Conservation (phyloP, 2,329 filamentous ascomycete species). For the Epichloe sylvatica region DNA sequence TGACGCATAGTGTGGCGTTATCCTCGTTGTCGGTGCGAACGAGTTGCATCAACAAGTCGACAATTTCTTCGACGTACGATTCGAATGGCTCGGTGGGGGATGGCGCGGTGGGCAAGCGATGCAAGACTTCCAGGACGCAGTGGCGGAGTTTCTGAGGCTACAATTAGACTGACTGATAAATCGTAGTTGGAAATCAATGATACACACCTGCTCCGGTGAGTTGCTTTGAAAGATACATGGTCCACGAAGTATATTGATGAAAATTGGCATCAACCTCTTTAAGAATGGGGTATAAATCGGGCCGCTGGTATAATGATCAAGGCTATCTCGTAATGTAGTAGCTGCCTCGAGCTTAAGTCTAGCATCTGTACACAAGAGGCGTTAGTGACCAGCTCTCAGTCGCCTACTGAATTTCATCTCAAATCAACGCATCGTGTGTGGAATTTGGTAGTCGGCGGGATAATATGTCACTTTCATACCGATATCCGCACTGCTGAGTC, state of each 20-base stretch:
- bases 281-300: conserved; percentile 69
- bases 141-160: conserved; percentile 64
- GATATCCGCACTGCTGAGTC: conserved; percentile 40
- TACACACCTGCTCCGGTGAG: conserved; percentile 69
- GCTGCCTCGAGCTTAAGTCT: conserved; percentile 72
- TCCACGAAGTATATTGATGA: conserved; percentile 71
- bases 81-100: conserved; percentile 66
- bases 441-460: neutral
- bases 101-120: conserved; percentile 62
- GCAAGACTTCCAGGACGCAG: conserved; percentile 85
- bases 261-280: conserved; percentile 76
- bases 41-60: conserved; percentile 78
- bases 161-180: conserved; percentile 8
- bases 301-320: conserved; percentile 75
- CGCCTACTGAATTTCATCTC: neutral
- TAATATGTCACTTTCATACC: conserved; percentile 25
- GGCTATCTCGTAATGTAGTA: conserved; percentile 73
- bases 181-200: neutral
- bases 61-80: conserved; percentile 73
- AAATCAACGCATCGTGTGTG: neutral
- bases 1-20: conserved; percentile 95
- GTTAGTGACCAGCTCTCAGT: neutral
- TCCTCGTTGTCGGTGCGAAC: conserved; percentile 93
- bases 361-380: conserved; percentile 43
- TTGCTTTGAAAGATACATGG: conserved; percentile 84